Evolutionary conservation across 345 rosid species (phyloP).

Genomic region (Corchorus capsularis): DNA sequence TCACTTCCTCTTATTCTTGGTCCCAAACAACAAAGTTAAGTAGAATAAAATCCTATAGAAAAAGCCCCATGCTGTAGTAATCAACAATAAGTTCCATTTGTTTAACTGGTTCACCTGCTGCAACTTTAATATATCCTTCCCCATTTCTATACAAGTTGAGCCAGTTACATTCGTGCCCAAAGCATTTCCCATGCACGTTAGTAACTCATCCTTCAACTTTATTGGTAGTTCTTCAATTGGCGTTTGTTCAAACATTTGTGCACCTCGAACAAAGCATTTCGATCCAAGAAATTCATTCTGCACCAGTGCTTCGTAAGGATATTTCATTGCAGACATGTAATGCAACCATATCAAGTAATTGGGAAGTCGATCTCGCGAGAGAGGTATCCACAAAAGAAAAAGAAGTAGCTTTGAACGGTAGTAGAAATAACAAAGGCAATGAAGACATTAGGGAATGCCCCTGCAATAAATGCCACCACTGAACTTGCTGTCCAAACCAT

Average conservation of each 20-base stretch:
- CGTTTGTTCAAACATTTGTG: background rate
- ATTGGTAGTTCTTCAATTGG: background rate
- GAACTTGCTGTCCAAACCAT: slow-evolving; percentile 96
- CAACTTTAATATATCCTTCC: background rate
- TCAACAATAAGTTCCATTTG: background rate
- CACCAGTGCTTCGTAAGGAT: background rate
- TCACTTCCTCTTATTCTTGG: background rate
- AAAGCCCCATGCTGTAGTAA: background rate
- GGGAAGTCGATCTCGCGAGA: background rate
- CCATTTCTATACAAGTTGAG: background rate
- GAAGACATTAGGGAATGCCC: background rate
- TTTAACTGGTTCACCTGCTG: background rate
- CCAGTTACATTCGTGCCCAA: background rate
- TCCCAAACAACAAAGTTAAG: background rate
- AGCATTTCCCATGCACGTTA: background rate
- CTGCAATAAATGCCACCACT: background rate
- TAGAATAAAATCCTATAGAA: background rate
- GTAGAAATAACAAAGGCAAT: background rate
- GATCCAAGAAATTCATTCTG: background rate
- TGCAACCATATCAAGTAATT: background rate
- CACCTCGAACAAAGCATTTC: background rate
- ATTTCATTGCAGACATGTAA: background rate
- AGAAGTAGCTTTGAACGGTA: background rate
- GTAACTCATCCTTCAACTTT: background rate
- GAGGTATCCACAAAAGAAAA: background rate